These are phyloP conservation scores for Scytalidium lignicola DNA, from an alignment of 2,329 filamentous ascomycete genomes.

Conservation along the genomic window DNA sequence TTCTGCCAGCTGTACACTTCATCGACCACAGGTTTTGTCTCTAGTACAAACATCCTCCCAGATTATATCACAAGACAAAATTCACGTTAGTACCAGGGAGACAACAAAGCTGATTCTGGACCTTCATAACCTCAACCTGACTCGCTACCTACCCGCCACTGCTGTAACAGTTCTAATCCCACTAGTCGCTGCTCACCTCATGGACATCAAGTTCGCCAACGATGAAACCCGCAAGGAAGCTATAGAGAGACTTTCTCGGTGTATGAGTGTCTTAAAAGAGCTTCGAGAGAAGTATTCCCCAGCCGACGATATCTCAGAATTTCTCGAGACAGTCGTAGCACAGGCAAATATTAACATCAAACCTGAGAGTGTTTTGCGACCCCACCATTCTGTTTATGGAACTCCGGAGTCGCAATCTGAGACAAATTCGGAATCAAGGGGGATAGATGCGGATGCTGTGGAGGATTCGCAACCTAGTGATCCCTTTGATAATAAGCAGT, in stretches of 20 bases:
- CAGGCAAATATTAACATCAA: conserved; percentile 61
- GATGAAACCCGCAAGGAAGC: conserved; percentile 67
- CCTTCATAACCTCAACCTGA: conserved; percentile 66
- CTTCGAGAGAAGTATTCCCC: conserved; percentile 83
- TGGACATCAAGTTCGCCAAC: conserved; percentile 80
- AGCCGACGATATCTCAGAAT: conserved; percentile 83
- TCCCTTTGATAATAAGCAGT: no score
- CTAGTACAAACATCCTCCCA: neutral
- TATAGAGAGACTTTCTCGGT: conserved; percentile 75
- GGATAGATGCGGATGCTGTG: no score
- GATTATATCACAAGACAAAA: conserved; percentile 73
- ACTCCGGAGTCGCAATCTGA: no score
- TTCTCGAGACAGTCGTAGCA: conserved; percentile 79
- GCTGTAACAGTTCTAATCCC: conserved; percentile 83
- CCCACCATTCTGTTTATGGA: no score
- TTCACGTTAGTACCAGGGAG: conserved; percentile 73
- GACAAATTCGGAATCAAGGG: no score
- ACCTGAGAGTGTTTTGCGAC: neutral
- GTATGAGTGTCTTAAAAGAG: conserved; percentile 83
- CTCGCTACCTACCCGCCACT: conserved; percentile 74
- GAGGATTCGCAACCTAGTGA: no score
- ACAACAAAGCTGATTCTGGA: conserved; percentile 79
- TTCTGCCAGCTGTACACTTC: conserved; percentile 80
- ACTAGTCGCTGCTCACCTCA: conserved; percentile 83
- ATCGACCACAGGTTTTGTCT: conserved; percentile 49